Evolutionary conservation across 2,329 filamentous ascomycete species (phyloP), one percentile per base, ranked within the genome.

Genomic region (Bipolaris sorokiniana): DNA sequence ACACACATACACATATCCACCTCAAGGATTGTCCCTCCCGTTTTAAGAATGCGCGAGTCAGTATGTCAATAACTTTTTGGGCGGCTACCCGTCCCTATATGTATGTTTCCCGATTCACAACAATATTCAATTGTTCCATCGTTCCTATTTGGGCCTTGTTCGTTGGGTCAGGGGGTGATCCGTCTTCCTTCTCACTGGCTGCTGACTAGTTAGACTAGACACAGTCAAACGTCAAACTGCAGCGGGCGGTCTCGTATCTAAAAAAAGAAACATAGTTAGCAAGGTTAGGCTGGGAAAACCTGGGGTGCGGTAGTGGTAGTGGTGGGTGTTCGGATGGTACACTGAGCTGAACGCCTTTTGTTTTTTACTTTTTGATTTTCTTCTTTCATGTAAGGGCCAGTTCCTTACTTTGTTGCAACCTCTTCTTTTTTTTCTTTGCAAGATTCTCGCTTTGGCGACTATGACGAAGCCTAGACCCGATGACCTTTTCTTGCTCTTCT

Each of bases 401-500:
- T 38, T 18, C 37, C 37, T 16, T 37, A 38, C 15, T 11, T 18
- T 38, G 7, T 4, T 38, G 28, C 10, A 31, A 31, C n/a, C 37
- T 18, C 16, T 37, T 10, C 6, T 28, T 16, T 16, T 16, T 16
- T n/a, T 37, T 37, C 34, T 37, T 37, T 16, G 15, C 7, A n/a
- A 37, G 3, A 37, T 16, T 37, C 34, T 16, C 23, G 41, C 41
- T 48, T 38, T 26, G 7, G 18, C 23, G 28, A 31, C 28, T 31
- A 33, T 45, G 23, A 57, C 48, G 54, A 57, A 57, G 50, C 44
- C 33, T 33, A 48, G 45, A 48, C 42, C 41, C 15, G 53, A 63
- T 22, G 47, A 40, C 26, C 20, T 63, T 10, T 63, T 63, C 28
- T 37, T 63, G 11, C 61, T 63, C 16, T 56, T 63, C 52, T 63